Percentiles rank a stretch among this genome's conserved stretches.
phyloP scores from a whole-genome alignment of 108 stramenopile species.

The Nitzschia palea region DNA sequence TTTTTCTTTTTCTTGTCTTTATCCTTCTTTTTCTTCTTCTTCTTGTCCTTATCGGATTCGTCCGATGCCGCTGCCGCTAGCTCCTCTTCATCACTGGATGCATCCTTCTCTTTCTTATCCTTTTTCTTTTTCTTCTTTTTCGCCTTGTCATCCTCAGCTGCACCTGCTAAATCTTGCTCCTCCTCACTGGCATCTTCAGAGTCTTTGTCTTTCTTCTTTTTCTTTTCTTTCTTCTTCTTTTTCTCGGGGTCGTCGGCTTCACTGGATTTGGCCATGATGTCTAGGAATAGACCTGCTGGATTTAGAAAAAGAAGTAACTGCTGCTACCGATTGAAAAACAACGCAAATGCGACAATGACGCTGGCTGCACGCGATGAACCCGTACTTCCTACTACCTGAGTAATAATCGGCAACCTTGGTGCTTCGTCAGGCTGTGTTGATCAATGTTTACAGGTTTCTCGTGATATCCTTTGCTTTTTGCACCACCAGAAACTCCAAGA shows the following conservation, averaged over 20 bases:
- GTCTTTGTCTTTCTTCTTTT: slow-evolving; percentile 5
- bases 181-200: slow-evolving; percentile 12
- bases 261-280: slow-evolving; percentile 1
- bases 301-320: not conserved
- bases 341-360: not conserved
- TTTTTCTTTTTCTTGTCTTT: slow-evolving; percentile 17
- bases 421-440: not conserved
- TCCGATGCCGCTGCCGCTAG: not conserved
- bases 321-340: not conserved
- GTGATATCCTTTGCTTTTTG: too few species aligned
- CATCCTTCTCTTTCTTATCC: slow-evolving; percentile 19
- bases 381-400: not conserved
- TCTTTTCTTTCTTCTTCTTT: slow-evolving; percentile 20
- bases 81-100: slow-evolving; percentile 5
- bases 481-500: too few species aligned
- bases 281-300: not conserved
- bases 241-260: slow-evolving; percentile 9
- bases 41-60: slow-evolving; percentile 7
- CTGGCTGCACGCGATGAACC: not conserved
- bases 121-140: slow-evolving; percentile 40
- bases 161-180: slow-evolving; percentile 1
- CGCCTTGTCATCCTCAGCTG: slow-evolving; percentile 4
- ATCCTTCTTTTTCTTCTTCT: slow-evolving; percentile 23
- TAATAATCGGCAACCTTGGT: not conserved
- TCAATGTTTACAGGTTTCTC: too few species aligned